phyloP scores from a whole-genome alignment of 2,329 filamentous ascomycete genomes.

The Penicillium sp. region DNA sequence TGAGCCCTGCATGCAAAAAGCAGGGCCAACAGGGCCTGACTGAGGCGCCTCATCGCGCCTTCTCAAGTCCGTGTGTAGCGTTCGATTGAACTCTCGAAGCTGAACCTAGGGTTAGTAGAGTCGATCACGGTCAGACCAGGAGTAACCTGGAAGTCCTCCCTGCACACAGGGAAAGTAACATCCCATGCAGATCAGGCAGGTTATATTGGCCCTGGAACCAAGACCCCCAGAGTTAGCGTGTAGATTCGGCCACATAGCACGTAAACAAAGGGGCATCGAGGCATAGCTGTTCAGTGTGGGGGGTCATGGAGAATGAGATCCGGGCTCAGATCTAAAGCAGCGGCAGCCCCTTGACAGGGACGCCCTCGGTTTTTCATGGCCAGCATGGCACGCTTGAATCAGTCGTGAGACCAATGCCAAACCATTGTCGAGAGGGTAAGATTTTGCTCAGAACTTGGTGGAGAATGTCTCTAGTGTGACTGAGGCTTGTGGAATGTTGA shows the following conservation, averaged over 20 bases:
- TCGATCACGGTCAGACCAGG: conserved; percentile 9
- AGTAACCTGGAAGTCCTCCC: conserved; percentile 12
- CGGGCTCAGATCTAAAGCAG: not conserved
- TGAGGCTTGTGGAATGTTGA: conserved; percentile 24
- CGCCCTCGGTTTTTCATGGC: not conserved
- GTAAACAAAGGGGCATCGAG: conserved; percentile 19
- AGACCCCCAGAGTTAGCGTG: not conserved
- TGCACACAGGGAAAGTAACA: conserved; percentile 1
- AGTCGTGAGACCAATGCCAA: not conserved
- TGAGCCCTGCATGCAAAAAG: conserved; percentile 18
- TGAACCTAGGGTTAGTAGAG: conserved; percentile 14
- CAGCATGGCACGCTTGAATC: not conserved
- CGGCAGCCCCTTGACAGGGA: conserved; percentile 1
- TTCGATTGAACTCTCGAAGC: conserved; percentile 4
- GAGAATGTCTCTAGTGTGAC: conserved; percentile 16
- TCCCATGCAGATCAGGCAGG: conserved; percentile 23
- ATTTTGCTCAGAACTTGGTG: not conserved
- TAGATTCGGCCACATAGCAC: conserved; percentile 3
- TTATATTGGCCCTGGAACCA: conserved; percentile 18
- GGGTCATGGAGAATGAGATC: conserved; percentile 25
- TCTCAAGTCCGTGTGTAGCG: not conserved
- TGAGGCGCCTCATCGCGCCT: conserved; percentile 20
- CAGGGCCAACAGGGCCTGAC: conserved; percentile 14
- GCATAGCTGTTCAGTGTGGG: conserved; percentile 20
- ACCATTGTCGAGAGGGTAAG: conserved; percentile 1